phyloP scores from a whole-genome alignment of 768 basidiomycete species.

The Leccinum truebloodii region DNA sequence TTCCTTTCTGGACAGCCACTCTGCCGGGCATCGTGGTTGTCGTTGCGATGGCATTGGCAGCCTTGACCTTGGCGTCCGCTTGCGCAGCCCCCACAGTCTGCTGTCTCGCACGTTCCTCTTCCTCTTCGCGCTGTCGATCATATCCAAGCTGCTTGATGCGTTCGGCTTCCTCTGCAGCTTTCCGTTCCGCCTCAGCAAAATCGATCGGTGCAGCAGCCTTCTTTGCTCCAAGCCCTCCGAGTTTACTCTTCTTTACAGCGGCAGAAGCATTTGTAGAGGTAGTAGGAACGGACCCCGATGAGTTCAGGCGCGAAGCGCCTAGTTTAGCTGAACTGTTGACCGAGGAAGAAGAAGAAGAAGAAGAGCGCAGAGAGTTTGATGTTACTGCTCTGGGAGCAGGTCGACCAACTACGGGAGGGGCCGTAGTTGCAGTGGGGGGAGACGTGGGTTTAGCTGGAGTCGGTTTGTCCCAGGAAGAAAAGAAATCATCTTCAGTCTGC shows the following conservation, averaged over 20 bases:
- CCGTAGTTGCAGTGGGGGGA: conserved; percentile 48
- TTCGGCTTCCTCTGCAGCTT: conserved; percentile 90
- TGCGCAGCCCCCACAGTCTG: conserved; percentile 52
- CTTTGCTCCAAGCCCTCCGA: conserved; percentile 83
- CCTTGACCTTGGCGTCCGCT: conserved; percentile 31
- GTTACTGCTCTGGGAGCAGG: conserved; percentile 62
- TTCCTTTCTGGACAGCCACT: conserved; percentile 40
- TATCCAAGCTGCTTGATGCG: conserved; percentile 90
- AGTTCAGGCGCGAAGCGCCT: conserved; percentile 44
- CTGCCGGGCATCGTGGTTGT: conserved; percentile 27
- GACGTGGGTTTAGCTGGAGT: conserved; percentile 52
- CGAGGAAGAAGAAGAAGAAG: conserved; percentile 34
- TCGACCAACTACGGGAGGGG: conserved; percentile 62
- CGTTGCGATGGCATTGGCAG: conserved; percentile 26
- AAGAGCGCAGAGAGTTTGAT: conserved; percentile 60
- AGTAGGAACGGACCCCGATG: conserved; percentile 37
- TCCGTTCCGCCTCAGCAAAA: conserved; percentile 92
- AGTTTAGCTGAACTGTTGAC: conserved; percentile 36
- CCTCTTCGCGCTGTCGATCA: conserved; percentile 81
- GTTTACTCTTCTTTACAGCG: conserved; percentile 61
- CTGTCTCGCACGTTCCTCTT: conserved; percentile 71
- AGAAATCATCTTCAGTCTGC: conserved; percentile 87
- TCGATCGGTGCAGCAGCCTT: conserved; percentile 81
- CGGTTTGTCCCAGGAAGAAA: conserved; percentile 95
- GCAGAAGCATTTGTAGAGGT: conserved; percentile 33